Conservation (phyloP, 352 stramenopile species). For the Phytopythium aichiense region DNA sequence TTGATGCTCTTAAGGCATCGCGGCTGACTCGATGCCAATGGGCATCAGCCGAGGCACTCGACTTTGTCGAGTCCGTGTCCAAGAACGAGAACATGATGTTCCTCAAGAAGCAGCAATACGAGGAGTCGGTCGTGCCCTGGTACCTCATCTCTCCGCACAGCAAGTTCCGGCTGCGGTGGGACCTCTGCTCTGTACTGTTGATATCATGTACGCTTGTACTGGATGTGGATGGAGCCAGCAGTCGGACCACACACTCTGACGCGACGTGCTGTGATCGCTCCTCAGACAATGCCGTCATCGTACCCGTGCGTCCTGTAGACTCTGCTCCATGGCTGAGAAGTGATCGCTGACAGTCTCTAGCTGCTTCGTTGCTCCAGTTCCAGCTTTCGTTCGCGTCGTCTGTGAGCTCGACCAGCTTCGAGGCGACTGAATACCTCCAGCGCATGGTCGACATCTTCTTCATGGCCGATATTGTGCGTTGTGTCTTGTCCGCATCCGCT, state of each 20-base stretch:
- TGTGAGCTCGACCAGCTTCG: conserved; percentile 12
- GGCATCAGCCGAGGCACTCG: conserved; percentile 51
- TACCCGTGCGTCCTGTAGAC: conserved; percentile 43
- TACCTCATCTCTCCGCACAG: conserved; percentile 73
- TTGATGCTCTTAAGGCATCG: background rate
- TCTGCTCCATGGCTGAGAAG: background rate
- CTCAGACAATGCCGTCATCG: conserved; percentile 70
- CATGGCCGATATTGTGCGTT: conserved; percentile 64
- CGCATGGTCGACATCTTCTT: conserved; percentile 64
- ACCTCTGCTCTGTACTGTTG: conserved; percentile 60
- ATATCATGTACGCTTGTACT: conserved; percentile 58
- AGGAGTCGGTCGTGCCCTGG: conserved; percentile 75
- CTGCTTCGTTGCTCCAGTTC: conserved; percentile 33
- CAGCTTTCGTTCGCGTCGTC: conserved; percentile 53
- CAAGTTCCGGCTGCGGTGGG: conserved; percentile 76
- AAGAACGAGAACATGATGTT: conserved; percentile 87
- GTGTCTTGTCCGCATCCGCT: background rate
- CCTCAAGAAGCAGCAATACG: conserved; percentile 77
- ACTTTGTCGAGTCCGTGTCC: conserved; percentile 73
- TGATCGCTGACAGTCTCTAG: background rate
- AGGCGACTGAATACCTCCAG: conserved; percentile 44
- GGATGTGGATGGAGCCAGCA: background rate
- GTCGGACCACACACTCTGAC: background rate
- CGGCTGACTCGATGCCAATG: background rate
- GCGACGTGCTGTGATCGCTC: background rate